phyloP scores from a whole-genome alignment of 78 protist genomes.

The Polysphondylium violaceum region DNA sequence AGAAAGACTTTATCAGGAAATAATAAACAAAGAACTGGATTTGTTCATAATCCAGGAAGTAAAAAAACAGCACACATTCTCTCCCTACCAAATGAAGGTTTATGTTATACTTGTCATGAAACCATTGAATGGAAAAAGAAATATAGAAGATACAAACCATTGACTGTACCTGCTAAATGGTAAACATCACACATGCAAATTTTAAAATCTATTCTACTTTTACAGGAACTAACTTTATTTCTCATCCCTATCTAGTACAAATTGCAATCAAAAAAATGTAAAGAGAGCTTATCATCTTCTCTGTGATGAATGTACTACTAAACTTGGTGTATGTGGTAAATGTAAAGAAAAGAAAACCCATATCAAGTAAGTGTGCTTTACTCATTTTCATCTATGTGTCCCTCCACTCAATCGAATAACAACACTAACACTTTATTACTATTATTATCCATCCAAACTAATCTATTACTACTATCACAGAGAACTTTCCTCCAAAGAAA shows the following conservation, averaged over 20 bases:
- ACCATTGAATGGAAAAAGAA: constrained; percentile 91
- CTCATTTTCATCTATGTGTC: neutral
- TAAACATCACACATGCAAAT: neutral
- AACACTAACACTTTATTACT: neutral
- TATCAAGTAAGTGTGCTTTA: constrained; percentile 42
- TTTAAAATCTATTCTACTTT: neutral
- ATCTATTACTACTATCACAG: constrained; percentile 1
- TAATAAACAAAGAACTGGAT: constrained; percentile 79
- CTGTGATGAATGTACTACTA: constrained; percentile 81
- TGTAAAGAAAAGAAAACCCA: constrained; percentile 73
- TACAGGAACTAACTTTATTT: neutral
- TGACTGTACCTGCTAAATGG: constrained; percentile 85
- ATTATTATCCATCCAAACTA: neutral
- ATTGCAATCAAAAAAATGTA: constrained; percentile 45
- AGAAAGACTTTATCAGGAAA: constrained; percentile 19
- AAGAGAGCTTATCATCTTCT: constrained; percentile 79
- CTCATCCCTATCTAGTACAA: neutral
- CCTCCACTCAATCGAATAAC: neutral
- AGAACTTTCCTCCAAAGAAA: constrained; percentile 33
- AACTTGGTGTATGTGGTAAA: constrained; percentile 83
- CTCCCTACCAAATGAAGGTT: constrained; percentile 82
- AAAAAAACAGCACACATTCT: constrained; percentile 81
- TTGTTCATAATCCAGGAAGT: constrained; percentile 84
- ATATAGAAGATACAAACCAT: constrained; percentile 91
- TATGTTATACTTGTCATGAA: constrained; percentile 86